Evolutionary conservation across 495 filamentous ascomycete genomes (phyloP), one percentile per base, ranked within the genome.

Genomic region (Echria macrotheca): DNA sequence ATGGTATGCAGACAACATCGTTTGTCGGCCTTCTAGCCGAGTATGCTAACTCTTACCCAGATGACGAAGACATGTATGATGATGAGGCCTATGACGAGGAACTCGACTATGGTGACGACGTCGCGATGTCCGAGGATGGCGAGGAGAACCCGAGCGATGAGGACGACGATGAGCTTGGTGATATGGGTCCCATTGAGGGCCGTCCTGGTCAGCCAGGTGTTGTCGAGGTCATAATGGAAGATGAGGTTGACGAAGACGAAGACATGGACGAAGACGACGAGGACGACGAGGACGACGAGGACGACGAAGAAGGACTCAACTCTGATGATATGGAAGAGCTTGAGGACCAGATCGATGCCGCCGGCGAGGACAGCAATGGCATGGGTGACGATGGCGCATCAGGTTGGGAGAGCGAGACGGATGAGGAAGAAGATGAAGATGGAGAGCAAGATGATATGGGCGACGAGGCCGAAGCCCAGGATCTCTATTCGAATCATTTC

Each of bases 101-200:
- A 49, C 91, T 96, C 76, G 89, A 88, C 40, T 90, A 91, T 54
- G 86, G 89, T 8, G n/a, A n/a, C n/a, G n/a, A n/a, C n/a, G 91
- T 91, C 47, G 89, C 88, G 14, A 80, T 82, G 62, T 81, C 77
- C 1, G 78, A 77, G 42, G 85, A 89, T 61, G 82, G 86, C 47
- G 91, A 96, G 66, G 90, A 88, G 7, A 88, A 95, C 54, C 81
- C 93, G 38, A 94, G 89, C 56, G 93, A 95, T 57, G 90, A 96
- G 43, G 91, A 96, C 43, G 91, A 87, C 46, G 91, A 83, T 26
- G n/a, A n/a, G n/a, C 64, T 76, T 14, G 75, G 82, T 56, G 86
- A 84, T 28, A 87, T 93, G 71, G 91, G 90, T 7, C 79, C 76
- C 4, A 85, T 95, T 47, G 90, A 94, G 78, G 90, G 90, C 48